Base-by-base conservation (phyloP, 345 rosid species). In the Acer saccharum region DNA sequence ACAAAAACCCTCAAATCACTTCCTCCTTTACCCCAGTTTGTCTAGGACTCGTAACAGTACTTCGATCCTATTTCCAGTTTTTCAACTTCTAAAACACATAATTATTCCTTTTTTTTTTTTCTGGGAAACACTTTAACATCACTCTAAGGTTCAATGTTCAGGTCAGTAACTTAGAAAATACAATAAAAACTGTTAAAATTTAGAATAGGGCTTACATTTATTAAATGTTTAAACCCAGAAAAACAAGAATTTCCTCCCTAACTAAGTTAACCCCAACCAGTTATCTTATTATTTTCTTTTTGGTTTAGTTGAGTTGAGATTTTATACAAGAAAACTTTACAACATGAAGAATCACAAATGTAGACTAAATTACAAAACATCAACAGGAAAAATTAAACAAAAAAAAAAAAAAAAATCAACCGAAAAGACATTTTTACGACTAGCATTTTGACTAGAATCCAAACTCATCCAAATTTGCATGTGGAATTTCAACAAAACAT, bases 401-500 rank as follows among this genome's bases (percentile, higher is more conserved):
- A 16, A 58, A 27, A 71, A 21, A 60, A 68, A n/a, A 3, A 60
- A 68, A n/a, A 55, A 39, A 3, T 1, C 3, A 9, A 2, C 50
- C 14, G 10, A 46, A 46, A 46, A 10, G 50, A 46, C 13, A 46
- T 46, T 46, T 39, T 18, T n/a, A 25, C 1, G 11, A 18, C 16
- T 58, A 41, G 65, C n/a, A 39, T 21, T 57, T 10, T 50, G 1
- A 61, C 16, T 29, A 29, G 4, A 71, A 32, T 23, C 46, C 11
- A 62, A 18, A 58, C 14, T 20, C 14, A 68, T 29, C 77, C 72
- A 68, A 74, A 68, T 68, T 79, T 29, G 10, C 44, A 71, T 27
- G 39, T 35, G 17, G 2, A 55, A 58, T 10, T 3, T 10, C 55
- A 32, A n/a, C 1, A 0, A 48, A 13, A 68, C 0, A 11, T 69